Percentiles rank a stretch among this genome's conserved stretches.
Evolutionary conservation across 306 rosid species (phyloP).

Genomic region (Quercus rubra): DNA sequence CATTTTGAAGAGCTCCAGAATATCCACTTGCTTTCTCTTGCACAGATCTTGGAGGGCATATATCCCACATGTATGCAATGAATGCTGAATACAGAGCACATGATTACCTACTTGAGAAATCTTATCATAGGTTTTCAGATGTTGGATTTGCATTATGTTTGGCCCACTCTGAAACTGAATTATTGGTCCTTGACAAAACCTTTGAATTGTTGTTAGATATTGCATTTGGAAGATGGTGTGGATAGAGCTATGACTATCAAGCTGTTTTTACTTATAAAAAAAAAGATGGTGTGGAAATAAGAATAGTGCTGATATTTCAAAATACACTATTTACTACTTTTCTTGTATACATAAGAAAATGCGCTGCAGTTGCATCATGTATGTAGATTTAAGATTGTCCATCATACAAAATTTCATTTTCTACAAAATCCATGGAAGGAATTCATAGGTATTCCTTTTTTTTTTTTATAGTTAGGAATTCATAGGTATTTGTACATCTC

Average conservation of each 20-base stretch:
- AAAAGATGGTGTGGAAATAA: too few species aligned
- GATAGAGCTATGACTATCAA: too few species aligned
- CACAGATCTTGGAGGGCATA: background rate
- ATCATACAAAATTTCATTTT: background rate
- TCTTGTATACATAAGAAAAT: too few species aligned
- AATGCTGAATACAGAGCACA: background rate
- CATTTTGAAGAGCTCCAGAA: background rate
- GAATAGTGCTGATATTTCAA: too few species aligned
- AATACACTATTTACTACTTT: too few species aligned
- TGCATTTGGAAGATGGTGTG: too few species aligned
- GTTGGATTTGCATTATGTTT: background rate
- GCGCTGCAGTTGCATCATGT: too few species aligned
- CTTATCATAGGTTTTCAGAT: background rate
- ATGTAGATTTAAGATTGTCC: too few species aligned
- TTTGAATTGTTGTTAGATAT: too few species aligned
- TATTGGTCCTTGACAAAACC: background rate
- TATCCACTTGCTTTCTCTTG: background rate
- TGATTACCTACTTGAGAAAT: background rate
- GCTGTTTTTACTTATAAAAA: too few species aligned
- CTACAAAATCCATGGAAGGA: background rate
- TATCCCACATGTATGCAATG: background rate
- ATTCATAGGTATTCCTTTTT: background rate
- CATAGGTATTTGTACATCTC: background rate
- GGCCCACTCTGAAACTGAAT: background rate
- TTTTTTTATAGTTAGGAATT: too few species aligned